Evolutionary conservation across 2,329 filamentous ascomycete species (phyloP), one percentile per base, ranked within the genome.

Genomic region (Penicillium sp.): DNA sequence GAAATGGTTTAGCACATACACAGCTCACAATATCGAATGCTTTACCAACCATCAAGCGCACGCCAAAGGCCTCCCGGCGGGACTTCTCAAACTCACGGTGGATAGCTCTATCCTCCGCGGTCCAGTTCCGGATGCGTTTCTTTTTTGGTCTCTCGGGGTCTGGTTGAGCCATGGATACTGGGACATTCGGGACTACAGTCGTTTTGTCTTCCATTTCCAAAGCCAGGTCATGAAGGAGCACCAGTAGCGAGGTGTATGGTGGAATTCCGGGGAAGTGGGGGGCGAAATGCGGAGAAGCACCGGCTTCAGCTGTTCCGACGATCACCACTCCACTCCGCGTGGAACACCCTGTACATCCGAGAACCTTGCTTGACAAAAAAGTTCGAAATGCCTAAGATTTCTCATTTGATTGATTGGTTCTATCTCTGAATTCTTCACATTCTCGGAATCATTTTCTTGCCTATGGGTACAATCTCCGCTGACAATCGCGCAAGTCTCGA

Each of bases 11-110:
- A 60, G 43, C 14, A 25, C 25, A 2, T 18, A 45, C 15, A 27
- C 12, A 45, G 9, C 18, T 12, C 9, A 4, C 8, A 45, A 20
- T 15, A 23, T 27, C 18, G 9, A 35, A 11, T n/a, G 22, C 2
- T 15, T 2, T 12, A 58, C 58, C 18, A 25, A 75, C 75, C 41
- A 64, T 70, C 18, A 78, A 54, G 2, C 71, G 65, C 41, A 74
- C 70, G 49, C 74, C 74, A 61, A 77, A 78, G 1, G 74, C 70
- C 56, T 77, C 75, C n/a, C 75, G 68, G 14, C 75, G 71, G 3
- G 69, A 72, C 58, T 71, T 72, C 51, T 77, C 75, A 57, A 77
- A 77, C 6, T 73, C 66, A 1, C 74, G 69, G 56, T 77, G 75
- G 5, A 71, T 69, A 3, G 74, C 74, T 9, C 75, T 73, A 49